Percentiles rank a stretch among this genome's conserved stretches.
phyloP scores from a whole-genome alignment of 169 alveolate species.

The Fabrea salina region DNA sequence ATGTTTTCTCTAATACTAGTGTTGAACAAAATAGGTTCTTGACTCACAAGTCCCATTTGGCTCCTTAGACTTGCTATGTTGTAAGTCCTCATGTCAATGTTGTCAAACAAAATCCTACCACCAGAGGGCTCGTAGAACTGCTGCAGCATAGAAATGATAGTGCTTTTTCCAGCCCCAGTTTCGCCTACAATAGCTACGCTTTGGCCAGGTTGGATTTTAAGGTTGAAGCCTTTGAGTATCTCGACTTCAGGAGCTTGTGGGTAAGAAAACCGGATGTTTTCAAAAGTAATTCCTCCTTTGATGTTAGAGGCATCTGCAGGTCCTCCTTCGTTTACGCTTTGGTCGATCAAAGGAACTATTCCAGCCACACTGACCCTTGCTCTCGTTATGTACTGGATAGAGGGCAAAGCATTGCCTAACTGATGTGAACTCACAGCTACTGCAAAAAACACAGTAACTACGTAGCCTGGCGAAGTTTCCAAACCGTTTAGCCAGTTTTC shows the following conservation, averaged over 20 bases:
- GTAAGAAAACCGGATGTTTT: slow-evolving; percentile 11
- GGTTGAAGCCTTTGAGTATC: slow-evolving; percentile 48
- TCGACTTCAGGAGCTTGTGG: slow-evolving; percentile 32
- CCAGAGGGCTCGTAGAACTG: slow-evolving; percentile 81
- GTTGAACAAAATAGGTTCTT: slow-evolving; percentile 65
- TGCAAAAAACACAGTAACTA: not conserved
- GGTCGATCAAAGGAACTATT: not conserved
- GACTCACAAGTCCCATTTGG: slow-evolving; percentile 67
- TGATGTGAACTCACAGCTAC: slow-evolving; percentile 17
- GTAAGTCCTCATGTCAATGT: slow-evolving; percentile 57
- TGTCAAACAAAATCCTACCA: slow-evolving; percentile 73
- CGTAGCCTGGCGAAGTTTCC: not conserved
- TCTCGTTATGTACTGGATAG: not conserved
- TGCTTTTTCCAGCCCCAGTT: slow-evolving; percentile 94
- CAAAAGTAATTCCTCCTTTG: not conserved
- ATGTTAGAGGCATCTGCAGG: not conserved
- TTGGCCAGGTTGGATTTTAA: slow-evolving; percentile 68
- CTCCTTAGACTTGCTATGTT: slow-evolving; percentile 63
- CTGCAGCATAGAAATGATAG: slow-evolving; percentile 84
- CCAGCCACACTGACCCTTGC: not conserved
- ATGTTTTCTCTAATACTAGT: slow-evolving; percentile 67
- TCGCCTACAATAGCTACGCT: slow-evolving; percentile 91
- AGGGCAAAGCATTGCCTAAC: slow-evolving; percentile 8
- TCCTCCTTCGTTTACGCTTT: not conserved
- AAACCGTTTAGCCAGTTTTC: slow-evolving; percentile 18